Conservation (phyloP, 2,329 filamentous ascomycete genomes). For the Chaetomiaceae sp. region DNA sequence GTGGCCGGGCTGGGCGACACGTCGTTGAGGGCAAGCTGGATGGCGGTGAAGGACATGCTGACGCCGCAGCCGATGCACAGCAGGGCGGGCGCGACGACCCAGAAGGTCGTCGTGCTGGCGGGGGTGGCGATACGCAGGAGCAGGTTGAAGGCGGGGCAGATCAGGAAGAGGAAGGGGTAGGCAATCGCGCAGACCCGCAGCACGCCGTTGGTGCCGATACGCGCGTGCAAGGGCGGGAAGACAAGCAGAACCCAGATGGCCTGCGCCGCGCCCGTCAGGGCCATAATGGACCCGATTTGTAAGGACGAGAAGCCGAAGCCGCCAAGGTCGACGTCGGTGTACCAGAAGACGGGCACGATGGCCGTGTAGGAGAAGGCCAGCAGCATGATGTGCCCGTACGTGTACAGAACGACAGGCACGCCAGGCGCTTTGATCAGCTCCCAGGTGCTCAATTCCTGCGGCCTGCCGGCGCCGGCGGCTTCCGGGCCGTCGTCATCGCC, state of each 20-base stretch:
- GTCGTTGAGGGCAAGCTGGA: constrained; percentile 71
- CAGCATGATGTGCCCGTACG: constrained; percentile 61
- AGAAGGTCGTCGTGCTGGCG: constrained; percentile 44
- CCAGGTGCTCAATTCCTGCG: constrained; percentile 37
- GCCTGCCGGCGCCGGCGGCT: constrained; percentile 18
- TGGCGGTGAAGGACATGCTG: constrained; percentile 62
- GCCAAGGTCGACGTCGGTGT: constrained; percentile 54
- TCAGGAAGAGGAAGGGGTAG: constrained; percentile 60
- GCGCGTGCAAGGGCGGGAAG: constrained; percentile 62
- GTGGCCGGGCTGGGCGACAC: constrained; percentile 58
- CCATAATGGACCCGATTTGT: constrained; percentile 62
- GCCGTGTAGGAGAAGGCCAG: constrained; percentile 68
- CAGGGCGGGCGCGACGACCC: constrained; percentile 41
- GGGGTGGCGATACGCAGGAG: constrained; percentile 44
- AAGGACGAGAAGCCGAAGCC: constrained; percentile 58
- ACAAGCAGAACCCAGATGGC: constrained; percentile 63
- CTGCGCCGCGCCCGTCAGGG: constrained; percentile 58
- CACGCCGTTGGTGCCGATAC: constrained; percentile 60
- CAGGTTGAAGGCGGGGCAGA: constrained; percentile 48
- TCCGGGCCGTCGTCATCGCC: constrained; percentile 5
- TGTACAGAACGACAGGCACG: constrained; percentile 58
- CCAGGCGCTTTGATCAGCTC: constrained; percentile 57
- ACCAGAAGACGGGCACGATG: constrained; percentile 62
- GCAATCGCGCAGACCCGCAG: constrained; percentile 49
- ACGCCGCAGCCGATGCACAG: constrained; percentile 56